A percentile compares a stretch with the other conserved stretches of the same genome.
Conservation (phyloP, 2,329 filamentous ascomycete genomes). For the Pseudovirgaria hyperparasitica region DNA sequence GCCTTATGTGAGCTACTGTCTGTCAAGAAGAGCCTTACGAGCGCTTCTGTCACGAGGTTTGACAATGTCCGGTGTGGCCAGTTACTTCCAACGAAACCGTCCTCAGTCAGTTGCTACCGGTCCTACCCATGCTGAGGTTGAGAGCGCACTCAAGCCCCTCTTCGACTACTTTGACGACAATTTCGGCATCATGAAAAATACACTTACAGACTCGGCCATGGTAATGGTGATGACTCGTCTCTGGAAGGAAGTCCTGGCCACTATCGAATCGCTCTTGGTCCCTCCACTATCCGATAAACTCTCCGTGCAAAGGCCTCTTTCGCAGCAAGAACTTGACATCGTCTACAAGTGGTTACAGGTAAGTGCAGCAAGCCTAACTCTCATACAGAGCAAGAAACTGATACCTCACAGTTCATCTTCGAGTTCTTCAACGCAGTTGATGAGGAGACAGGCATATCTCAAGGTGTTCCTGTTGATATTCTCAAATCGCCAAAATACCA, state of each 20-base stretch:
- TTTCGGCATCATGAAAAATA: constrained; percentile 97
- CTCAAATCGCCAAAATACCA: constrained; percentile 97
- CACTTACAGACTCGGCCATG: constrained; percentile 91
- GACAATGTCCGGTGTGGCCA: constrained; percentile 60
- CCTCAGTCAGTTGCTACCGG: constrained; percentile 37
- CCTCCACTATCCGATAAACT: constrained; percentile 92
- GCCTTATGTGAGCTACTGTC: constrained; percentile 77
- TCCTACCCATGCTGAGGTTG: constrained; percentile 60
- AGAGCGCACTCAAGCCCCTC: constrained; percentile 68
- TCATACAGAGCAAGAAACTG: constrained; percentile 1
- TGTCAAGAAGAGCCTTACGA: constrained; percentile 71
- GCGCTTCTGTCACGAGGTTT: constrained; percentile 62
- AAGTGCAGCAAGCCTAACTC: constrained; percentile 4
- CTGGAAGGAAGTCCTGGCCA: constrained; percentile 94
- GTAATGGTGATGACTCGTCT: constrained; percentile 93
- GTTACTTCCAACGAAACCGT: constrained; percentile 45
- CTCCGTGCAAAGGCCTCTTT: constrained; percentile 71
- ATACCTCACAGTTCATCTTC: constrained; percentile 49
- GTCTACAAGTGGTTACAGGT: constrained; percentile 84
- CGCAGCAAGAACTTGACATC: constrained; percentile 79
- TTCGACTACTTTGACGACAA: constrained; percentile 97
- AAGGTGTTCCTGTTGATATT: constrained; percentile 81
- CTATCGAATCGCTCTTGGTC: constrained; percentile 79
- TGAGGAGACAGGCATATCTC: constrained; percentile 66
- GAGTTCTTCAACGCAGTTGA: constrained; percentile 92